phyloP scores from a whole-genome alignment of 1,139 yeast genomes.

The Zygosaccharomyces pseudobailii region DNA sequence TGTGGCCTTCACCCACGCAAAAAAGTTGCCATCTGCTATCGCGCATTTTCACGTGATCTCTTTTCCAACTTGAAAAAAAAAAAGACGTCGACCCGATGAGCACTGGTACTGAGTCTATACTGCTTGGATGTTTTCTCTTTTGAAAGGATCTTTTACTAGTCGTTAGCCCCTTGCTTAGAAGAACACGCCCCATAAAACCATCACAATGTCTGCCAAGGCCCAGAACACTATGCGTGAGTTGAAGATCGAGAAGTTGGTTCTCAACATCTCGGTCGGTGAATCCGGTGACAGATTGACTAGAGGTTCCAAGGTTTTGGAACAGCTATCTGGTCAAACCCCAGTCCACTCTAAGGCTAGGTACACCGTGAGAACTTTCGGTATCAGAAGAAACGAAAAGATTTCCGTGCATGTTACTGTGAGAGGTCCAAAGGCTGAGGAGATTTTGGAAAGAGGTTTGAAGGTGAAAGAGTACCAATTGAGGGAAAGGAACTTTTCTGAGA shows the following conservation, averaged over 20 bases:
- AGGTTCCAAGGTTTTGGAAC: slow-evolving; percentile 99
- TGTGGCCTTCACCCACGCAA: not conserved
- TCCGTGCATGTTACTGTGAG: slow-evolving; percentile 99
- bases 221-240: slow-evolving; percentile 94
- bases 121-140: not conserved
- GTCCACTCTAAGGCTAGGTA: slow-evolving; percentile 99
- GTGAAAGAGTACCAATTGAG: slow-evolving; percentile 98
- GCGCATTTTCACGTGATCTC: slow-evolving; percentile 1
- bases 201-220: slow-evolving; percentile 40
- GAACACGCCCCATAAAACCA: not conserved
- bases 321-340: slow-evolving; percentile 99
- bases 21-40: not conserved
- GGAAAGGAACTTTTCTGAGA: slow-evolving; percentile 90
- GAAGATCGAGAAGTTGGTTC: slow-evolving; percentile 98
- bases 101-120: not conserved
- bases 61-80: not conserved
- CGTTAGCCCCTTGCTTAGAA: not conserved
- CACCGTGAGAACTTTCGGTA: slow-evolving; percentile 99
- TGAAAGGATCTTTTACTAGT: not conserved
- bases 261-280: slow-evolving; percentile 99
- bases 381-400: slow-evolving; percentile 99
- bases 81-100: slow-evolving; percentile 1
- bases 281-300: slow-evolving; percentile 99
- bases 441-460: slow-evolving; percentile 99
- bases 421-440: slow-evolving; percentile 99